A percentile compares a stretch with the other conserved stretches of the same genome.
Conservation (phyloP, 306 rosid species). For the Quercus dentata region DNA sequence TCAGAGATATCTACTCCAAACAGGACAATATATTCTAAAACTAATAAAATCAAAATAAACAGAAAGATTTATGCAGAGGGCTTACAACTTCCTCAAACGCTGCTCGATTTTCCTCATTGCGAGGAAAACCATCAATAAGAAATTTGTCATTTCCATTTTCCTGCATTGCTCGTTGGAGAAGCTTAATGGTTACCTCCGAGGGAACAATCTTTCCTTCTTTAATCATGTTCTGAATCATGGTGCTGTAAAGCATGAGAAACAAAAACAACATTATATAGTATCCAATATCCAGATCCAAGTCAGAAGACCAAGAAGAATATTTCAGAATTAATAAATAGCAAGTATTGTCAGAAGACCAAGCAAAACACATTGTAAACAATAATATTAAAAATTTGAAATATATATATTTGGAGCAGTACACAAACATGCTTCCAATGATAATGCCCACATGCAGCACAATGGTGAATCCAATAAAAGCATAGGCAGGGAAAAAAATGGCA, state of each 20-base stretch:
- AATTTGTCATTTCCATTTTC: conserved; percentile 77
- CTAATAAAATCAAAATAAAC: background rate
- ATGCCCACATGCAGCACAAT: background rate
- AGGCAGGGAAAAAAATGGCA: background rate
- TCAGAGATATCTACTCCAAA: background rate
- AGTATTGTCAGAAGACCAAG: background rate
- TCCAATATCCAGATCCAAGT: background rate
- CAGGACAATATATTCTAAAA: background rate
- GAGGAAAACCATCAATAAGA: conserved; percentile 99
- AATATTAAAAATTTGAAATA: background rate
- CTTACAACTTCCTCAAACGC: conserved; percentile 93
- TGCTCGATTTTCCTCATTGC: conserved; percentile 98
- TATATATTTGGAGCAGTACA: background rate
- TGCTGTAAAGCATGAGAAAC: conserved; percentile 44
- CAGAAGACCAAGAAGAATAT: background rate
- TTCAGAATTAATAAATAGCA: too few species aligned
- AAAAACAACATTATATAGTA: background rate
- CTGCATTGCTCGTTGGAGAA: conserved; percentile 79
- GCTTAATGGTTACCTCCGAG: conserved; percentile 89
- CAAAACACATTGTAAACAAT: background rate
- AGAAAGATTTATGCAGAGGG: conserved; percentile 1
- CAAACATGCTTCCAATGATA: background rate
- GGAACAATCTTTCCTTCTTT: conserved; percentile 97
- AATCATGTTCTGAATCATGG: conserved; percentile 94
- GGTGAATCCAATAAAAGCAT: background rate